These are phyloP conservation scores for Starmerella vitae DNA, from an alignment of 805 yeast genomes.

Conservation along the genomic window DNA sequence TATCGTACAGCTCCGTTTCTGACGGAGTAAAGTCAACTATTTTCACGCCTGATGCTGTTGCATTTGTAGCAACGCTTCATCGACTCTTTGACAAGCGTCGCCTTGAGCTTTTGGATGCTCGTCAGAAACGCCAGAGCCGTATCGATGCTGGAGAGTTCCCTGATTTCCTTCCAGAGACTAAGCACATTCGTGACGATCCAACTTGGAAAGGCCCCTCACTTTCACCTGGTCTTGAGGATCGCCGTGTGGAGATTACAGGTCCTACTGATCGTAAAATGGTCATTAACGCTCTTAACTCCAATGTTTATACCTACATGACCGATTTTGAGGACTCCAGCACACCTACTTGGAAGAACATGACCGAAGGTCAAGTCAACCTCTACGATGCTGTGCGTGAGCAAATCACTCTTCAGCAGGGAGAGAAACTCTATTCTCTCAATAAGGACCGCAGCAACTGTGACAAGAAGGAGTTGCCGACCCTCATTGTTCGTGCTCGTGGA, in stretches of 20 bases:
- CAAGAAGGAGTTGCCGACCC: slow-evolving; percentile 38
- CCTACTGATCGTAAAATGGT: slow-evolving; percentile 68
- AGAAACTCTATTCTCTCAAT: slow-evolving; percentile 40
- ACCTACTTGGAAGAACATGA: slow-evolving; percentile 55
- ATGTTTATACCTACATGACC: slow-evolving; percentile 62
- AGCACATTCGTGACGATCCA: slow-evolving; percentile 46
- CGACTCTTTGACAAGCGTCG: slow-evolving; percentile 47
- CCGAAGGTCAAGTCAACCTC: slow-evolving; percentile 56
- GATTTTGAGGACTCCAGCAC: slow-evolving; percentile 64
- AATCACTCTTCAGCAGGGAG: slow-evolving; percentile 31
- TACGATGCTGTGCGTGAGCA: slow-evolving; percentile 54
- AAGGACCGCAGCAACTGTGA: slow-evolving; percentile 30
- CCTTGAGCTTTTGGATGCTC: slow-evolving; percentile 40
- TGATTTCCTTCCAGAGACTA: slow-evolving; percentile 56
- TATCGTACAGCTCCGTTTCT: slow-evolving; percentile 42
- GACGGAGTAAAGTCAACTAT: slow-evolving; percentile 39
- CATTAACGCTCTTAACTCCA: slow-evolving; percentile 55
- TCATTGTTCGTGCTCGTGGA: slow-evolving; percentile 47
- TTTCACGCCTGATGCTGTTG: slow-evolving; percentile 48
- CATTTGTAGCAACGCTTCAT: slow-evolving; percentile 53
- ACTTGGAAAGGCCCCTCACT: slow-evolving; percentile 60
- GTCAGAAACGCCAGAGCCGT: slow-evolving; percentile 41
- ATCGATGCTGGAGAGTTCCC: slow-evolving; percentile 53
- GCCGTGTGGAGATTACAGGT: slow-evolving; percentile 65
- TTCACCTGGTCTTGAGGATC: slow-evolving; percentile 54